Percentiles rank a stretch among this genome's conserved stretches.
Conservation (phyloP, 345 rosid species). For the Dimocarpus longan region DNA sequence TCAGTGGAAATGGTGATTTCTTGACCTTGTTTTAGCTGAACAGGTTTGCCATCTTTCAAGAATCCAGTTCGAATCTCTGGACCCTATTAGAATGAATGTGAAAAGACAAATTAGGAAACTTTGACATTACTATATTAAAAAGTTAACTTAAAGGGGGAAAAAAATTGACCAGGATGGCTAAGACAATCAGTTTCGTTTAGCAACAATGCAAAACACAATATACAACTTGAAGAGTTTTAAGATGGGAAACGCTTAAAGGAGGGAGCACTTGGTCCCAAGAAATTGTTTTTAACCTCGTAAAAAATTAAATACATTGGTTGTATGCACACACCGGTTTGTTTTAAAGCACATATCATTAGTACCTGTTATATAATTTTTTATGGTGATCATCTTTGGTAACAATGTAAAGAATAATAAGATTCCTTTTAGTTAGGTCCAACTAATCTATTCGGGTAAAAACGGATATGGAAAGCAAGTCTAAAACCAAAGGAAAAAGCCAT, state of each 20-base stretch:
- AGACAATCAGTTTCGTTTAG: not conserved
- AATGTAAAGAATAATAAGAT: not conserved
- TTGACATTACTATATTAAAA: not conserved
- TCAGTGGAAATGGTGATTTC: conserved; percentile 86
- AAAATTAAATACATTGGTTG: not conserved
- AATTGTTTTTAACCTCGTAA: not conserved
- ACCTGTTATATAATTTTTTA: not conserved
- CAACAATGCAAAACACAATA: not conserved
- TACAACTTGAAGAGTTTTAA: not conserved
- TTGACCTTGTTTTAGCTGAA: conserved; percentile 73
- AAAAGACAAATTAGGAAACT: not conserved
- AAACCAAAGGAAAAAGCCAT: not conserved
- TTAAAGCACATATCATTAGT: not conserved
- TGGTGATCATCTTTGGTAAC: not conserved
- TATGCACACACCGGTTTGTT: not conserved
- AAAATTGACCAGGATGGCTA: not conserved
- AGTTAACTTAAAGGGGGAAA: not conserved
- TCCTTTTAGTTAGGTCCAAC: too few relatives aligned
- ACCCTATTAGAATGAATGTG: conserved; percentile 45
- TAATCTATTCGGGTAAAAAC: not conserved
- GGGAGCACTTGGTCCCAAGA: not conserved
- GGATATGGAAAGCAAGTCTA: not conserved
- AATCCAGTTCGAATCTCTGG: conserved; percentile 89
- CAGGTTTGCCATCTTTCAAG: conserved; percentile 65
- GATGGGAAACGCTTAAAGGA: not conserved